Evolutionary conservation across 148 eudicot genomes (phyloP).

Genomic region (Beta vulgaris): DNA sequence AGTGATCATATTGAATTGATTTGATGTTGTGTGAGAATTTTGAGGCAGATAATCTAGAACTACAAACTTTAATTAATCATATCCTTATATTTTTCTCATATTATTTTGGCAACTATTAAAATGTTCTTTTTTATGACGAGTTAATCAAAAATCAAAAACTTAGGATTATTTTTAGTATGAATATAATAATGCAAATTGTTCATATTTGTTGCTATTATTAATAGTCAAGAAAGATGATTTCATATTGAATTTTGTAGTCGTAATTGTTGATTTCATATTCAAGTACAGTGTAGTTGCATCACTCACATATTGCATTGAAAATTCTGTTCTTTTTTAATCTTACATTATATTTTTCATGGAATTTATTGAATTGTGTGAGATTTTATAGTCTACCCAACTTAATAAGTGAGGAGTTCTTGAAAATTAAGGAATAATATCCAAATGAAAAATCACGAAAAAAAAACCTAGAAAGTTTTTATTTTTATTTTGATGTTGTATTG

Average conservation of each 20-base stretch:
- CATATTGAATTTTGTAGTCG: neutral
- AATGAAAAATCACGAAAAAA: neutral
- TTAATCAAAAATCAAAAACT: no score
- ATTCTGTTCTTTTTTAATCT: neutral
- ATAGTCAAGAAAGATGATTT: neutral
- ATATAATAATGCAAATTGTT: neutral
- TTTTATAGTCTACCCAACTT: neutral
- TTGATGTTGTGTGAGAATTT: no score
- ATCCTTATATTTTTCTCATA: no score
- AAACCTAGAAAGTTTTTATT: neutral
- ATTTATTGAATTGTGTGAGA: neutral
- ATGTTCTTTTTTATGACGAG: no score
- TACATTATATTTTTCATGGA: neutral
- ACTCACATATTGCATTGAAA: no score
- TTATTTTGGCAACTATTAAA: no score
- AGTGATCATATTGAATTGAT: no score
- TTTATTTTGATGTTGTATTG: neutral
- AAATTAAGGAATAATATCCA: neutral
- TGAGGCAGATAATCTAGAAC: no score
- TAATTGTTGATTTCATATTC: neutral
- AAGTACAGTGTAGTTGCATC: no score
- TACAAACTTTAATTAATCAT: no score
- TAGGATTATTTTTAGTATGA: no score
- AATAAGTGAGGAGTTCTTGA: neutral
- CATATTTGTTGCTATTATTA: neutral